These are phyloP conservation scores for Botrytis medusae DNA, from an alignment of 2,329 filamentous ascomycete genomes.

Conservation along the genomic window DNA sequence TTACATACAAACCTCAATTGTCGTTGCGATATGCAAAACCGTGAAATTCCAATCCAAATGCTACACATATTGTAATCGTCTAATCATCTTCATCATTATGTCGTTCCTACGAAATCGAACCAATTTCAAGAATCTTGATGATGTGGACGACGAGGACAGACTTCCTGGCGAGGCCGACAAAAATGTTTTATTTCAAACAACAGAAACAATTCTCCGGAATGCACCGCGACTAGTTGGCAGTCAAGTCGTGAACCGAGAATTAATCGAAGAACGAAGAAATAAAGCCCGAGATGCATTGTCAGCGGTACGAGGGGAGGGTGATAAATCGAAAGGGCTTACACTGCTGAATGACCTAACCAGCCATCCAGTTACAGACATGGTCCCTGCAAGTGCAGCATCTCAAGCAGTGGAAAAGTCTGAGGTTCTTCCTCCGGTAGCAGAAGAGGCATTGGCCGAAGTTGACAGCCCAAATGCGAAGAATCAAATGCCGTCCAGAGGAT, in stretches of 20 bases:
- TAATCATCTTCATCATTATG: background rate
- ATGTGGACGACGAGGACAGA: slow-evolving; percentile 1
- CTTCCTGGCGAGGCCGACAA: background rate
- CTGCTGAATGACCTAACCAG: slow-evolving; percentile 3
- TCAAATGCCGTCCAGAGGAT: background rate
- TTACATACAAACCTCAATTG: background rate
- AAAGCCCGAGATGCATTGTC: slow-evolving; percentile 8
- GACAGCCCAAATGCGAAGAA: background rate
- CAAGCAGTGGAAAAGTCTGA: background rate
- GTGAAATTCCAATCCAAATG: background rate
- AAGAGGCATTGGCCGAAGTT: background rate
- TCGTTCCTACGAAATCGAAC: slow-evolving; percentile 4
- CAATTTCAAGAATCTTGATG: background rate
- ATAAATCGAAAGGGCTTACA: background rate
- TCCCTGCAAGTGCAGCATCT: slow-evolving; percentile 6
- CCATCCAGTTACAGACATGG: background rate
- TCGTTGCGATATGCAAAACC: background rate
- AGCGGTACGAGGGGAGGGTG: background rate
- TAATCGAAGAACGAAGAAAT: slow-evolving; percentile 4
- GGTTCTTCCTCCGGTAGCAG: background rate
- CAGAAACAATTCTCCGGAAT: background rate
- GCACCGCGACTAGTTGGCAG: background rate
- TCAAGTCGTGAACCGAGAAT: background rate
- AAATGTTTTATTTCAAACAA: slow-evolving; percentile 7
- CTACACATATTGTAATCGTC: background rate